Conservation (phyloP, 129 eudicot species). For the Cynara cardunculus region DNA sequence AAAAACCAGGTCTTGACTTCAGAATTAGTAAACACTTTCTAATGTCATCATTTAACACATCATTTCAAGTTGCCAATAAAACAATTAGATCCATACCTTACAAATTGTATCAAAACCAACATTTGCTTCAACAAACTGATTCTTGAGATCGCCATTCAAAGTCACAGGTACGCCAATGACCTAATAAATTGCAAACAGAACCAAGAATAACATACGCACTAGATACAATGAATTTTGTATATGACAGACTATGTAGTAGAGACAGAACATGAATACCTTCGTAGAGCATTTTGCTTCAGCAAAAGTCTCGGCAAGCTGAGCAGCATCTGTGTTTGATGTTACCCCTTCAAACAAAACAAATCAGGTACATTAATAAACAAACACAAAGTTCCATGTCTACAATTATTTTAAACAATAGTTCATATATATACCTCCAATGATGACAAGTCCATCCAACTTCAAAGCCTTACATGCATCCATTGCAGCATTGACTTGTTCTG, state of each 20-base stretch:
- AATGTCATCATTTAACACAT: neutral
- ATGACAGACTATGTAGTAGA: neutral
- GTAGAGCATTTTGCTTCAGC: constrained; percentile 80
- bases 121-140: constrained; percentile 86
- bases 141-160: constrained; percentile 82
- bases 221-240: neutral
- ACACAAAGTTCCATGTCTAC: neutral
- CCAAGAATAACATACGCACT: neutral
- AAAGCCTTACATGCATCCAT: constrained; percentile 72
- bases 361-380: constrained; percentile 7
- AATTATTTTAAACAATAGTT: neutral
- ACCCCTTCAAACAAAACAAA: constrained; percentile 47
- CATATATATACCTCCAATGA: constrained; percentile 71
- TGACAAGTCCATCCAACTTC: constrained; percentile 80
- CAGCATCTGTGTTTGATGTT: constrained; percentile 93
- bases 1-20: neutral
- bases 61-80: neutral
- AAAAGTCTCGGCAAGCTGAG: constrained; percentile 91
- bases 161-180: constrained; percentile 96
- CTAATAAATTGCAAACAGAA: constrained; percentile 30
- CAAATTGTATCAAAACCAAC: constrained; percentile 94
- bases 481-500: constrained; percentile 81
- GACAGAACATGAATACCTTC: constrained; percentile 39
- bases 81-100: constrained; percentile 43
- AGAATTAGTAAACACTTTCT: neutral